Evolutionary conservation across 345 rosid genomes (phyloP).

Genomic region (Moricandia moricandioides): DNA sequence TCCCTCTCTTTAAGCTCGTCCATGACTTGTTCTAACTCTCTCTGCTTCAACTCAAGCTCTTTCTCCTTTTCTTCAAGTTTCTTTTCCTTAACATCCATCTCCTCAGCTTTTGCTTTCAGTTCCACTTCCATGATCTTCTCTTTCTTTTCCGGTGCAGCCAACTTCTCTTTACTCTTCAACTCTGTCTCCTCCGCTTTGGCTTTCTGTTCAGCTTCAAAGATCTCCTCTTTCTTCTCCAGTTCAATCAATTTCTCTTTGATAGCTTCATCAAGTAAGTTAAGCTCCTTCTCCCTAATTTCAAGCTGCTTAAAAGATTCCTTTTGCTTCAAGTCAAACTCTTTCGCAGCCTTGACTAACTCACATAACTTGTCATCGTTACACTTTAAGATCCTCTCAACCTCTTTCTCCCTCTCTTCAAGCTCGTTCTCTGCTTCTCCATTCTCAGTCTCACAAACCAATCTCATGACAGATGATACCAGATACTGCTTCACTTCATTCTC

Average conservation of each 20-base stretch:
- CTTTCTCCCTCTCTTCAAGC: background rate
- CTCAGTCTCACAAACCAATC: background rate
- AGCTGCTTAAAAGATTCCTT: background rate
- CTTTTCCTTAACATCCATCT: slow-evolving; percentile 2
- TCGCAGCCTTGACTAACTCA: background rate
- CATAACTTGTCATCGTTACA: background rate
- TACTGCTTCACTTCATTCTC: background rate
- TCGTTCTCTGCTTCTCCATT: background rate
- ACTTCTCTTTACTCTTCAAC: background rate
- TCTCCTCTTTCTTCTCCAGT: slow-evolving; percentile 7
- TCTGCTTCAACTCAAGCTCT: background rate
- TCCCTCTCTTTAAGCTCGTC: background rate
- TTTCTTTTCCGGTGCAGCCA: background rate
- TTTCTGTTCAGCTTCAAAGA: slow-evolving; percentile 22
- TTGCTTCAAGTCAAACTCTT: slow-evolving; percentile 11
- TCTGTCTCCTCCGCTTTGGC: background rate
- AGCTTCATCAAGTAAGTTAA: slow-evolving; percentile 1
- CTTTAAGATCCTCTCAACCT: slow-evolving; percentile 6
- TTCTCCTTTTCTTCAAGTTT: background rate
- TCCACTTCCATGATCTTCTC: slow-evolving; percentile 8
- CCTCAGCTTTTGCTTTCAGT: slow-evolving; percentile 11
- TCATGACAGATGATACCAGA: background rate
- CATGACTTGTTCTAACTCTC: background rate
- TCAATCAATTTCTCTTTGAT: background rate
- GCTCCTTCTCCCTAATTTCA: slow-evolving; percentile 11